Evolutionary conservation across 305 asterid genomes (phyloP).

Genomic region (Fraxinus baroniana): DNA sequence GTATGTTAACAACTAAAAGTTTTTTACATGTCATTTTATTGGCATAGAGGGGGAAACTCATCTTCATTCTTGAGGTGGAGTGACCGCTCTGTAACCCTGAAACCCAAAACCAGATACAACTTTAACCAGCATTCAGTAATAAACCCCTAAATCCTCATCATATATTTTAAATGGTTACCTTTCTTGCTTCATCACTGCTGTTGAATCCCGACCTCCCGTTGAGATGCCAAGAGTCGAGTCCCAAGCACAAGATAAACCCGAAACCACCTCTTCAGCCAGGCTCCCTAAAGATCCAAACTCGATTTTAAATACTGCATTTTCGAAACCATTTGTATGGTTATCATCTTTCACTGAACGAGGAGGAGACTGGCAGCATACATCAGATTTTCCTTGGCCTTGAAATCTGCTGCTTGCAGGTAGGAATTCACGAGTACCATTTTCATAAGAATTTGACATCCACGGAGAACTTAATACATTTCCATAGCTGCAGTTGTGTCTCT

Average conservation of each 20-base stretch:
- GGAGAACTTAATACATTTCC: slow-evolving; percentile 25
- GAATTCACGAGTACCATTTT: slow-evolving; percentile 31
- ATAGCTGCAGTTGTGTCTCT: slow-evolving; percentile 27
- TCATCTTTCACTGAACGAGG: slow-evolving; percentile 25
- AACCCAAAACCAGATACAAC: slow-evolving; percentile 20
- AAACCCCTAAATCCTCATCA: not conserved
- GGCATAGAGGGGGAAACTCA: slow-evolving; percentile 73
- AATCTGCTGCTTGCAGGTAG: slow-evolving; percentile 25
- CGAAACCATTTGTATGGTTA: slow-evolving; percentile 30
- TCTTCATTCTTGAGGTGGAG: slow-evolving; percentile 61
- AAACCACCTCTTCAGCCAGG: slow-evolving; percentile 46
- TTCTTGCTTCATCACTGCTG: slow-evolving; percentile 25
- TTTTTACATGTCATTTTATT: slow-evolving; percentile 24
- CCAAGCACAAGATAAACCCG: slow-evolving; percentile 27
- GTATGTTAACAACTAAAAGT: slow-evolving; percentile 26
- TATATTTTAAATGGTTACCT: slow-evolving; percentile 34
- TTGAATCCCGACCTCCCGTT: slow-evolving; percentile 26
- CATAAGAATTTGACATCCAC: slow-evolving; percentile 26
- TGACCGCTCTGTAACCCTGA: slow-evolving; percentile 45
- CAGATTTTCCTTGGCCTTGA: slow-evolving; percentile 37
- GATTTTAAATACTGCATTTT: slow-evolving; percentile 33
- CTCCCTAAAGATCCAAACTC: slow-evolving; percentile 79
- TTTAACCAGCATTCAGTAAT: not conserved
- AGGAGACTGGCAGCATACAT: slow-evolving; percentile 30
- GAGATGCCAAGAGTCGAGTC: slow-evolving; percentile 22